These are phyloP conservation scores for Starmera dryadoides DNA, from an alignment of 805 yeast species.

Conservation along the genomic window DNA sequence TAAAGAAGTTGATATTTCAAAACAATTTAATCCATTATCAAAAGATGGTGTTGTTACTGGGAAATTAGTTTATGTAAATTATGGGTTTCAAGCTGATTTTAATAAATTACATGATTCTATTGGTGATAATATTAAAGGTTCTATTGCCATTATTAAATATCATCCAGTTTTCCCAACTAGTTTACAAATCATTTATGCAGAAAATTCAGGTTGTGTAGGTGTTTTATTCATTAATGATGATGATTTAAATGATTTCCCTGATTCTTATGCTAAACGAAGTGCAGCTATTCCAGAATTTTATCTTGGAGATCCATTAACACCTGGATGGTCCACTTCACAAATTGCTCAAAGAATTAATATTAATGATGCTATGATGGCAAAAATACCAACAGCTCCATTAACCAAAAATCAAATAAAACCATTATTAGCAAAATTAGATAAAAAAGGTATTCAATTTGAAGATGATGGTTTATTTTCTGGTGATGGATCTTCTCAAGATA, in stretches of 20 bases:
- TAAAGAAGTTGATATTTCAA: slow-evolving; percentile 19
- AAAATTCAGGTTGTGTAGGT: slow-evolving; percentile 51
- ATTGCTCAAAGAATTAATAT: slow-evolving; percentile 32
- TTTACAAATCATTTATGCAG: slow-evolving; percentile 48
- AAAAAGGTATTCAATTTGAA: slow-evolving; percentile 10
- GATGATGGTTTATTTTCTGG: slow-evolving; percentile 9
- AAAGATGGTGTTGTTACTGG: slow-evolving; percentile 49
- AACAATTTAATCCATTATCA: slow-evolving; percentile 66
- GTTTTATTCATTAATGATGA: slow-evolving; percentile 58
- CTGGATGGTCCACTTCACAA: slow-evolving; percentile 59
- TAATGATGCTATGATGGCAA: slow-evolving; percentile 46
- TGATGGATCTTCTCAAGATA: slow-evolving; percentile 15
- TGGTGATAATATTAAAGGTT: slow-evolving; percentile 33
- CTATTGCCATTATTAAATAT: slow-evolving; percentile 55
- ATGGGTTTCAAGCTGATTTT: slow-evolving; percentile 56
- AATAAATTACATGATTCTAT: slow-evolving; percentile 26
- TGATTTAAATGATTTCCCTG: slow-evolving; percentile 23
- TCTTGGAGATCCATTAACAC: slow-evolving; percentile 76
- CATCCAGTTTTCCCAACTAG: slow-evolving; percentile 40
- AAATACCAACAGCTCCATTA: slow-evolving; percentile 71
- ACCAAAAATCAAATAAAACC: slow-evolving; percentile 62
- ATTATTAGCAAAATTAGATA: slow-evolving; percentile 22
- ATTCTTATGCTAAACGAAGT: slow-evolving; percentile 29
- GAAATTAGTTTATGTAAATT: slow-evolving; percentile 54
- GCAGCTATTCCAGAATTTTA: slow-evolving; percentile 52